These are phyloP conservation scores for Lepidopterella palustris DNA, from an alignment of 495 filamentous ascomycete species.

Conservation along the genomic window DNA sequence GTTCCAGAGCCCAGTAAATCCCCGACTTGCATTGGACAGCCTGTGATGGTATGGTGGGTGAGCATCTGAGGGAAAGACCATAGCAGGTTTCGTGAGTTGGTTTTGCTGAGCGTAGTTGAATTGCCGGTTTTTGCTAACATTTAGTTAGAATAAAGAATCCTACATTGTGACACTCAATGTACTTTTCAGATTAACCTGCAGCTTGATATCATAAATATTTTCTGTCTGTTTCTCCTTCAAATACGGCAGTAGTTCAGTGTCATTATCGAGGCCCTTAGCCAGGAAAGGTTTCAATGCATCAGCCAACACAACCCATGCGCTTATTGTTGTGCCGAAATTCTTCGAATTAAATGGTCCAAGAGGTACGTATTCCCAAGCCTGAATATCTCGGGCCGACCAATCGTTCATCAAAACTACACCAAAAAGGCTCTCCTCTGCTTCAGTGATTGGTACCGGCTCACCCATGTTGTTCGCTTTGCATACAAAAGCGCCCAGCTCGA, in stretches of 20 bases:
- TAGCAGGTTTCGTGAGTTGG: slow-evolving; percentile 65
- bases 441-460: slow-evolving; percentile 44
- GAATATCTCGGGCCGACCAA: slow-evolving; percentile 88
- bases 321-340: slow-evolving; percentile 88
- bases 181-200: slow-evolving; percentile 69
- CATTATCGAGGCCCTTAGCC: slow-evolving; percentile 55
- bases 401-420: slow-evolving; percentile 89
- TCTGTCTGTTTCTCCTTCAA: slow-evolving; percentile 58
- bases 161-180: slow-evolving; percentile 14
- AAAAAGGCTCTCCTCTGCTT: slow-evolving; percentile 75
- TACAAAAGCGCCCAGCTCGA: slow-evolving; percentile 83
- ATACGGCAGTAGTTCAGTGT: slow-evolving; percentile 60
- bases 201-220: slow-evolving; percentile 64
- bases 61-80: slow-evolving; percentile 95
- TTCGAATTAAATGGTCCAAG: slow-evolving; percentile 75
- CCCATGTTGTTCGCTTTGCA: slow-evolving; percentile 61
- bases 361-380: slow-evolving; percentile 74
- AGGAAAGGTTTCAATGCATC: slow-evolving; percentile 75
- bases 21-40: slow-evolving; percentile 74
- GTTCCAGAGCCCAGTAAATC: slow-evolving; percentile 88
- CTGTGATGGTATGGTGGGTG: slow-evolving; percentile 80
- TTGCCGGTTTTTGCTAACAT: slow-evolving; percentile 48
- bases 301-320: slow-evolving; percentile 78
- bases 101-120: slow-evolving; percentile 57
- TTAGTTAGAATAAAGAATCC: background rate